Evolutionary conservation across 192 early-diverging fungal genomes (phyloP), one percentile per base, ranked within the genome.

Genomic region (Umbelopsis sp.): DNA sequence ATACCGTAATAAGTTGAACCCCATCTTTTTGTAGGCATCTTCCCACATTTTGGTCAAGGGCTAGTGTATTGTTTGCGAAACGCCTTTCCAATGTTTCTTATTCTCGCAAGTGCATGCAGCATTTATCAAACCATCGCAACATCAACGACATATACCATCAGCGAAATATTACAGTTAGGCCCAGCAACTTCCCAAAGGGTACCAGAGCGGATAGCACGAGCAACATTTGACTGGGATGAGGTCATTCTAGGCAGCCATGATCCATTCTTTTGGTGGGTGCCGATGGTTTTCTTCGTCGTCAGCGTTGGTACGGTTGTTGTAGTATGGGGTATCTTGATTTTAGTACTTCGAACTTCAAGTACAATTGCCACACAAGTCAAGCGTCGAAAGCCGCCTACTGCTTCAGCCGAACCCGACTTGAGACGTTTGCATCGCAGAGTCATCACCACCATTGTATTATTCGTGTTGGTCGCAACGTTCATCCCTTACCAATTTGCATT

Each of bases 401-500:
- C 31, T 20, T 34, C 26, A 32, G 11, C 56, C 29, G 82, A 83
- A 49, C 69, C 76, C 1, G 71, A 74, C 22, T 65, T 68, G 8
- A 72, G 69, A 29, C 75, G 76, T 31, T 62, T 85, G 10, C 70
- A 80, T 25, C 80, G 87, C 12, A 52, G 84, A 21, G 69, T 81
- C 21, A 82, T 90, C 22, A 82, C 77, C 4, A 76, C 77, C 4
- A 12, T 75, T 1, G 43, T 81, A 4, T 78, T 89, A 22, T 83
- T 90, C 38, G 66, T 83, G 8, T 54, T 91, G 52, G 89, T 92
- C 1, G 83, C 85, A 21, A 83, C 84, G 0, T 79, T 84, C 67
- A 82, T 92, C 16, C 91, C 93, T 0, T 92, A 94, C 72, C 93
- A 92, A 75, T 91, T 94, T 81, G 87, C 86, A 7, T 94, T 91